Evolutionary conservation across 805 yeast genomes (phyloP), one percentile per base, ranked within the genome.

Genomic region (Saccharomycopsis malanga): DNA sequence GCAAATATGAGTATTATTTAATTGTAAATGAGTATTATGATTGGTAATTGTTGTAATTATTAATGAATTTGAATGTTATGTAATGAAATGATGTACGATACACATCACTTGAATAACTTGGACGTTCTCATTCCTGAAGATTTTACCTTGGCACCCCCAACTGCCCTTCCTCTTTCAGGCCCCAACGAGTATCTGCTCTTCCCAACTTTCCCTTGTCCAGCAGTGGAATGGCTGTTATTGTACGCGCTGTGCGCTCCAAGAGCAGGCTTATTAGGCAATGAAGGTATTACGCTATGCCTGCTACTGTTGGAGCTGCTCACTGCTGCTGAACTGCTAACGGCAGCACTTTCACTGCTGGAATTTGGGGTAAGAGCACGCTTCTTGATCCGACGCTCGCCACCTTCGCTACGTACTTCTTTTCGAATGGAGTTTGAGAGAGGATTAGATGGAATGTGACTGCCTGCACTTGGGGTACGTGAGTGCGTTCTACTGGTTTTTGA

Each of bases 181-280:
- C 12, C 30, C 30, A 12, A 7, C n/a, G n/a, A n/a, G n/a, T n/a
- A n/a, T n/a, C n/a, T n/a, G n/a, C n/a, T n/a, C n/a, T 27, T 27
- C 30, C 7, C 30, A 27, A 27, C 30, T 27, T 27, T 27, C n/a
- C n/a, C n/a, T n/a, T n/a, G n/a, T n/a, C n/a, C n/a, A n/a, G n/a
- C n/a, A n/a, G n/a, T n/a, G n/a, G n/a, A n/a, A n/a, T n/a, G n/a
- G n/a, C 30, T 22, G 21, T 24, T 29, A 9, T n/a, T 12, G 7
- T 22, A 17, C 34, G 12, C 7, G 7, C 20, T 38, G 9, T 38
- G 17, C n/a, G n/a, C 23, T 12, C 27, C 15, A 15, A 39, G 15
- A 23, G 24, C 5, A 12, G 44, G 44, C 44, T 41, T 39, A 22
- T 22, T 39, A 20, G 43, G 43, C 27, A 41, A 20, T 25, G 22